Base-by-base conservation (phyloP, 495 filamentous ascomycete genomes). In the Neurospora tetrasperma region DNA sequence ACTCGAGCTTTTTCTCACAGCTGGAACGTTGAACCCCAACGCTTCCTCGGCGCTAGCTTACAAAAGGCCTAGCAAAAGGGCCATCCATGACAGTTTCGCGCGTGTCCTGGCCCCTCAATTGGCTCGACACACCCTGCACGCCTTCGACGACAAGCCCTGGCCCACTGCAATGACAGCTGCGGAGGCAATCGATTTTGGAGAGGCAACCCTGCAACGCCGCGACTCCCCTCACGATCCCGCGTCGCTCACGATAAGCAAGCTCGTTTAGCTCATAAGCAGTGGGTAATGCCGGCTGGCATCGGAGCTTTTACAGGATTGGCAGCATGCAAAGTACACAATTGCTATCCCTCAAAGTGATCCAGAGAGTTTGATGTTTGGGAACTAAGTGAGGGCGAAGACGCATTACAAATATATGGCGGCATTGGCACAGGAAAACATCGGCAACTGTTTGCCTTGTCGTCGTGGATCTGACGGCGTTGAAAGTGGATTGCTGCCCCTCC, bases 21-120 rank as follows among this genome's bases (percentile, higher is more conserved):
- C 70, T 78, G 75, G 77, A 74, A 77, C 76, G 77, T 80, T 76
- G 75, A 79, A 76, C 79, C 78, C 79, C 79, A 79, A 80, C 78
- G 74, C 75, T 71, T 44, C 72, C 71, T 70, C 70, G 42, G 69
- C 76, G 74, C 79, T 79, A 79, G 71, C 20, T 42, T 73, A 40
- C 39, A 69, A 73, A 20, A 4, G 75, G 76, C 70, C 73, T 78
- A 80, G 79, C 70, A 41, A 41, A 20, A 42, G 70, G 73, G 68
- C 31, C 54, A 62, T 62, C 54, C 54, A 62, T 62, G 27, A 35
- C 54, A 62, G 54, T 62, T 62, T 31, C 27, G 23, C 20, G 27
- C 23, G 54, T 62, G 54, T 35, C 27, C 54, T 16, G 27, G 23
- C 54, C 14, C 27, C 14, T 66, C 54, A 14, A 66, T 66, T 66